Evolutionary conservation across 2,329 filamentous ascomycete genomes (phyloP).

Genomic region (Cladosporium oxysporum): DNA sequence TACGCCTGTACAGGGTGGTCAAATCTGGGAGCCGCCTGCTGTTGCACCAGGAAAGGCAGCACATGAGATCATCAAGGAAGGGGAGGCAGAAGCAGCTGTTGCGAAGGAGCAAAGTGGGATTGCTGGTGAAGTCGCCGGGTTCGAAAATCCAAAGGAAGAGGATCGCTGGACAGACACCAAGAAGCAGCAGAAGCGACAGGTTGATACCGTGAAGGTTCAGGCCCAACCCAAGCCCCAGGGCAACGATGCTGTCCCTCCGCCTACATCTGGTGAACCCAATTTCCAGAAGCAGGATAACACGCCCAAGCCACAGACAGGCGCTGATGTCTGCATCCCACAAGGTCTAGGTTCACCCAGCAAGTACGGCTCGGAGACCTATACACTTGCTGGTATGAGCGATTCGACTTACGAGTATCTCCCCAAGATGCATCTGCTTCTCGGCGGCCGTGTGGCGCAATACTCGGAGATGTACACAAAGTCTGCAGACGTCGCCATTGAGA

Average conservation of each 20-base stretch:
- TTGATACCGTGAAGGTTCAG: not conserved
- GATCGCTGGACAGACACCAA: constrained; percentile 11
- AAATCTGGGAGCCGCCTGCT: not conserved
- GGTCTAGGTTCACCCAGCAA: constrained; percentile 55
- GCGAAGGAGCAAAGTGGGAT: constrained; percentile 15
- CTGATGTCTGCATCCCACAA: constrained; percentile 55
- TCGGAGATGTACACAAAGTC: constrained; percentile 69
- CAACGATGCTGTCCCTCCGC: not conserved
- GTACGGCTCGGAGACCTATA: constrained; percentile 52
- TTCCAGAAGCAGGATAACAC: not conserved
- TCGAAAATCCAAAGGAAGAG: constrained; percentile 15
- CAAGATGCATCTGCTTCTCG: constrained; percentile 72
- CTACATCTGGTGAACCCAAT: not conserved
- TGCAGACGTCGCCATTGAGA: constrained; percentile 67
- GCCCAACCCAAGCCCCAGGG: not conserved
- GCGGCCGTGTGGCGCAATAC: constrained; percentile 73
- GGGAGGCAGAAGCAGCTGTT: constrained; percentile 3
- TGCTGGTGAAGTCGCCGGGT: not conserved
- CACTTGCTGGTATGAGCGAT: constrained; percentile 58
- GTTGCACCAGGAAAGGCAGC: constrained; percentile 1
- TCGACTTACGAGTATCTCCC: constrained; percentile 61
- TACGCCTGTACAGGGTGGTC: constrained; percentile 17
- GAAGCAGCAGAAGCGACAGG: constrained; percentile 21
- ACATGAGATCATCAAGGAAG: constrained; percentile 11
- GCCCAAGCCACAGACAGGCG: constrained; percentile 15